phyloP scores from a whole-genome alignment of 1,284 basidiomycete species.

The Pseudomicrostroma phylloplanum region DNA sequence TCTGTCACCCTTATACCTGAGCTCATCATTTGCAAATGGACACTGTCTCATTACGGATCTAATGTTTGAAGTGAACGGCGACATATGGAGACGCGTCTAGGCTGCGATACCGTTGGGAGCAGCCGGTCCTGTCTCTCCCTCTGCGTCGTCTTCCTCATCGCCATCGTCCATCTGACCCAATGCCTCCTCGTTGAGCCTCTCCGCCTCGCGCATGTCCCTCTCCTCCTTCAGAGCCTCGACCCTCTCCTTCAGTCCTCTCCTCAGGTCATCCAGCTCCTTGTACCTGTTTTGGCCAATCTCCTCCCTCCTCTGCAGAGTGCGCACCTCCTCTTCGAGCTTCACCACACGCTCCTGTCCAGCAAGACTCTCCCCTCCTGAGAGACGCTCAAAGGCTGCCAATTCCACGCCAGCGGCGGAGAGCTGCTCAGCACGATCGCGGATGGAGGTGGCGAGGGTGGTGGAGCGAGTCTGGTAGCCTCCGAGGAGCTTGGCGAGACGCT shows the following conservation, averaged over 20 bases:
- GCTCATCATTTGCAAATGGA: too few species aligned
- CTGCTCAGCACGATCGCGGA: slow-evolving; percentile 20
- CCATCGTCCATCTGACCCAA: slow-evolving; percentile 11
- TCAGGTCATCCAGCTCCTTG: slow-evolving; percentile 27
- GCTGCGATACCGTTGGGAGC: too few species aligned
- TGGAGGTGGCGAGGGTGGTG: slow-evolving; percentile 60
- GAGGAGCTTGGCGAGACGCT: slow-evolving; percentile 77
- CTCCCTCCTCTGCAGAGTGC: slow-evolving; percentile 28
- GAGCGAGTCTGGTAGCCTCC: slow-evolving; percentile 84
- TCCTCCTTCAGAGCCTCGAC: slow-evolving; percentile 39
- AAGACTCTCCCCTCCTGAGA: slow-evolving; percentile 33
- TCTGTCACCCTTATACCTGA: too few species aligned
- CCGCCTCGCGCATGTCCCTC: slow-evolving; percentile 46
- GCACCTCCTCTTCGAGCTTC: slow-evolving; percentile 33
- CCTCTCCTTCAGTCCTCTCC: slow-evolving; percentile 25
- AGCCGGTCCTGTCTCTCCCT: background rate
- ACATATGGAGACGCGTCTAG: too few species aligned
- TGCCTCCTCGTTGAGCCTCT: slow-evolving; percentile 23
- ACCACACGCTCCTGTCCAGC: slow-evolving; percentile 34
- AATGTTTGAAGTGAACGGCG: too few species aligned
- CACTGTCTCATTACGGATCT: too few species aligned
- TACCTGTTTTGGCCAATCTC: slow-evolving; percentile 32
- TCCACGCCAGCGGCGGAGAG: slow-evolving; percentile 26
- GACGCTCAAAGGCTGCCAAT: slow-evolving; percentile 30
- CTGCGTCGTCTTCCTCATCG: slow-evolving; percentile 6